Base-by-base conservation (phyloP, 345 rosid species). In the Heritiera fomes region DNA sequence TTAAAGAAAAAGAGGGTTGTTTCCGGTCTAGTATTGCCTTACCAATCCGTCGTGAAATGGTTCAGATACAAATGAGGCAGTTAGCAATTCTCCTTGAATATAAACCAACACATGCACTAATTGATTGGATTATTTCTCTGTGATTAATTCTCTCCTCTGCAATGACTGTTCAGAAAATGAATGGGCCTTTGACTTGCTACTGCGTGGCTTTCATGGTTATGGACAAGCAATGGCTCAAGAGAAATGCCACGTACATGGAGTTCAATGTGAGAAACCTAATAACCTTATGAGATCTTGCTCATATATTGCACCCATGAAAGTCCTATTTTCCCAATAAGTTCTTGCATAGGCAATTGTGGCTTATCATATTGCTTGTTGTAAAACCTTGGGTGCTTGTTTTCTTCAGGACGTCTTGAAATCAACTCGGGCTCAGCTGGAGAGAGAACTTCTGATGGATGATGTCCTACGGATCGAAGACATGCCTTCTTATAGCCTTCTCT, bases 201-300 rank as follows among this genome's bases (percentile, higher is more conserved):
- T 95, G 98, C 7, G 90, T 95, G 77, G 94, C 98, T 5, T 95
- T 95, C 70, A 79, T 82, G 83, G 84, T 95, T 14, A 95, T 95
- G 97, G 98, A 93, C 90, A 91, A 93, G 83, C 96, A 90, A 85
- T 95, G 99, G 99, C 86, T 95, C 28, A 92, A 90, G 74, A 91
- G 86, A 85, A 90, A 88, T 79, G 99, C 99, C 43, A 88, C 97
- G 1, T 95, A 93, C 85, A 95, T 95, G 98, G 97, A 93, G 80
- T 95, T 95, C 85, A 95, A 95, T 74, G 99, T 95, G 78, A 89
- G 98, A 52, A 30, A 9, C 52, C 79, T n/a, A n/a, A 52, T 41
- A 14, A 28, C n/a, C n/a, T n/a, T n/a, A n/a, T n/a, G n/a, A n/a
- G n/a, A n/a, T n/a, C 30, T 76, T 63, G 46, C 43, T 32, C n/a